Percentiles rank a stretch among this genome's conserved stretches.
These are phyloP conservation scores for Pseudocercospora cruenta DNA, from an alignment of 2,329 filamentous ascomycete species.

Conservation along the genomic window DNA sequence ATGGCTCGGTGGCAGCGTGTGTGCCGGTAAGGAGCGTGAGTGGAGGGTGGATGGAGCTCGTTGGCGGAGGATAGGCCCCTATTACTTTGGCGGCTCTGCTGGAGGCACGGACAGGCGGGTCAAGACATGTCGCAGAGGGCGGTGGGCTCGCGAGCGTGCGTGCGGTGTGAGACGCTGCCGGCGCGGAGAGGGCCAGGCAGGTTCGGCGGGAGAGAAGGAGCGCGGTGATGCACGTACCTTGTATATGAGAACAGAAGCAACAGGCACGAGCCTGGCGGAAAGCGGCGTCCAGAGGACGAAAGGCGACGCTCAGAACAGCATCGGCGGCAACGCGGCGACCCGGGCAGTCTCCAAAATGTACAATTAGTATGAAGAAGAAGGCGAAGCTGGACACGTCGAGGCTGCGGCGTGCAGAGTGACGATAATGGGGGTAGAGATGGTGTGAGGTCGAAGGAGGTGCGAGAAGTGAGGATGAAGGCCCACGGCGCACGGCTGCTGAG, in stretches of 20 bases:
- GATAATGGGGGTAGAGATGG: slow-evolving; percentile 9
- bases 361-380: neutral
- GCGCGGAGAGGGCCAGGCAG: neutral
- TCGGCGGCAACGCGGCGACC: slow-evolving; percentile 18
- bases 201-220: neutral
- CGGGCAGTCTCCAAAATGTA: slow-evolving; percentile 10
- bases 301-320: slow-evolving; percentile 15
- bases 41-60: slow-evolving; percentile 13
- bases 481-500: neutral
- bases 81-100: slow-evolving; percentile 3
- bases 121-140: slow-evolving; percentile 26
- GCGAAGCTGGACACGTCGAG: neutral
- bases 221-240: slow-evolving; percentile 9
- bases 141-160: neutral
- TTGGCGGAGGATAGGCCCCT: slow-evolving; percentile 9
- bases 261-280: slow-evolving; percentile 9
- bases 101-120: slow-evolving; percentile 16
- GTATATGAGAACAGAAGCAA: neutral
- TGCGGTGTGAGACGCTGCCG: neutral
- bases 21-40: slow-evolving; percentile 17
- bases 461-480: slow-evolving; percentile 5
- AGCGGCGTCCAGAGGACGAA: slow-evolving; percentile 17
- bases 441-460: slow-evolving; percentile 9
- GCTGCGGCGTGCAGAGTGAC: slow-evolving; percentile 6
- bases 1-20: slow-evolving; percentile 8